Conservation (phyloP, 495 filamentous ascomycete genomes). For the Chaetomidium leptoderma region DNA sequence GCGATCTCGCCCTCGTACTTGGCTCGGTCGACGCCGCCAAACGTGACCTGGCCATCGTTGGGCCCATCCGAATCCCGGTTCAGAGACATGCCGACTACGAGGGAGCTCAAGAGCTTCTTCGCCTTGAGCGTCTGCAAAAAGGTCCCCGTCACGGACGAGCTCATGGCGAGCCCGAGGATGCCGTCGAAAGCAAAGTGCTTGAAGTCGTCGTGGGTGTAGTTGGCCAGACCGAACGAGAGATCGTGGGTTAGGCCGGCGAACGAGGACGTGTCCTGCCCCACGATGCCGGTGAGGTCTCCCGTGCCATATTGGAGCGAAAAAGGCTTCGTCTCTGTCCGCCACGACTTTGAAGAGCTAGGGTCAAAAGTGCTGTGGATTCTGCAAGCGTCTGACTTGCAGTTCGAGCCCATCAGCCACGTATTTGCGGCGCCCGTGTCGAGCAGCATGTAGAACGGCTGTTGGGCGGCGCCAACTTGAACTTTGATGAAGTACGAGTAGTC, state of each 20-base stretch:
- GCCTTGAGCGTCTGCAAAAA: slow-evolving; percentile 60
- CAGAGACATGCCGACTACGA: slow-evolving; percentile 65
- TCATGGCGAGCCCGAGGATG: slow-evolving; percentile 72
- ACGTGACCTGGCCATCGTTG: slow-evolving; percentile 72
- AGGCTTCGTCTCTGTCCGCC: slow-evolving; percentile 41
- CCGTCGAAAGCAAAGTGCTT: slow-evolving; percentile 74
- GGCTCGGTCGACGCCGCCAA: slow-evolving; percentile 62
- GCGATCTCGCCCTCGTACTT: slow-evolving; percentile 62
- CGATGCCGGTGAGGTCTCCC: slow-evolving; percentile 59
- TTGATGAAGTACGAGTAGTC: slow-evolving; percentile 75
- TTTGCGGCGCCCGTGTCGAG: slow-evolving; percentile 74
- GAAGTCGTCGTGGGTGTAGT: slow-evolving; percentile 64
- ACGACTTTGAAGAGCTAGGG: slow-evolving; percentile 53
- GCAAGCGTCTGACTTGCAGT: slow-evolving; percentile 61
- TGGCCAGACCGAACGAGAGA: slow-evolving; percentile 66
- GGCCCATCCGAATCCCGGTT: slow-evolving; percentile 56
- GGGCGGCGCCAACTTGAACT: slow-evolving; percentile 61
- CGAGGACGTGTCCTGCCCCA: slow-evolving; percentile 59
- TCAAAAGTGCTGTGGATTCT: slow-evolving; percentile 63
- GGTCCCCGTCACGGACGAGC: slow-evolving; percentile 47
- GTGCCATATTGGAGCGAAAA: slow-evolving; percentile 69
- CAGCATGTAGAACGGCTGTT: slow-evolving; percentile 64
- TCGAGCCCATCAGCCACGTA: slow-evolving; percentile 70
- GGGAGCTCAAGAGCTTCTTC: slow-evolving; percentile 54
- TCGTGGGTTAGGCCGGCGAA: slow-evolving; percentile 59